Conservation (phyloP, 148 eudicot genomes). For the Rhododendron simsii region DNA sequence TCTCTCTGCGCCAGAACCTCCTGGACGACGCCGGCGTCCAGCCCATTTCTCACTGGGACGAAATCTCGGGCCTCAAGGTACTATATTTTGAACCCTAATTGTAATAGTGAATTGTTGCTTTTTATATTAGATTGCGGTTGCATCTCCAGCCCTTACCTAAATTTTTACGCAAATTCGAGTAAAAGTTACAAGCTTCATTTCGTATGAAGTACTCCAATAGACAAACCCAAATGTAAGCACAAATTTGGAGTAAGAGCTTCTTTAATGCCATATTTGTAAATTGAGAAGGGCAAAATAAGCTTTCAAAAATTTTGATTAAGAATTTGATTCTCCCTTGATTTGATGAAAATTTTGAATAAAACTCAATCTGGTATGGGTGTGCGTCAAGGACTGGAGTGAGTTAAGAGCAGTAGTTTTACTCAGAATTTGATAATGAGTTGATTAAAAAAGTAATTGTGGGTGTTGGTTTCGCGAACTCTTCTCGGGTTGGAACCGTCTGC, state of each 20-base stretch:
- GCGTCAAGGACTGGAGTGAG: not conserved
- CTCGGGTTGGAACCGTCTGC: too few relatives aligned
- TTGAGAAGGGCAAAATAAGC: not conserved
- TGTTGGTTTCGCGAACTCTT: too few relatives aligned
- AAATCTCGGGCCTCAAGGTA: conserved; percentile 71
- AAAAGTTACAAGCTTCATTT: not conserved
- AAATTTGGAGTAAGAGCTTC: not conserved
- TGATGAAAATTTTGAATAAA: not conserved
- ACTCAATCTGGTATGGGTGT: not conserved
- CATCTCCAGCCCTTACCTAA: too few relatives aligned
- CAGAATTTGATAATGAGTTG: not conserved
- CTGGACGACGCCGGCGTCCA: conserved; percentile 57
- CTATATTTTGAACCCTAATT: not conserved
- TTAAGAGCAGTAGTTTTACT: not conserved
- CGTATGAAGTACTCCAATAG: not conserved
- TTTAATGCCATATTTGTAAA: too few relatives aligned
- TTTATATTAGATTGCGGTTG: too few relatives aligned
- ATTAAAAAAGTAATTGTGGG: too few relatives aligned
- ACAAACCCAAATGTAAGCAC: not conserved
- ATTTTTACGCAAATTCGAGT: not conserved
- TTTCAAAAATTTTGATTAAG: not conserved
- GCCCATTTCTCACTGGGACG: conserved; percentile 57
- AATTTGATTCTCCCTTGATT: not conserved
- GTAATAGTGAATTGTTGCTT: too few relatives aligned
- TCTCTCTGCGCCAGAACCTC: conserved; percentile 91